Percentiles rank a stretch among this genome's conserved stretches.
phyloP scores from a whole-genome alignment of 108 stramenopile species.

The Skeletonema costatum region DNA sequence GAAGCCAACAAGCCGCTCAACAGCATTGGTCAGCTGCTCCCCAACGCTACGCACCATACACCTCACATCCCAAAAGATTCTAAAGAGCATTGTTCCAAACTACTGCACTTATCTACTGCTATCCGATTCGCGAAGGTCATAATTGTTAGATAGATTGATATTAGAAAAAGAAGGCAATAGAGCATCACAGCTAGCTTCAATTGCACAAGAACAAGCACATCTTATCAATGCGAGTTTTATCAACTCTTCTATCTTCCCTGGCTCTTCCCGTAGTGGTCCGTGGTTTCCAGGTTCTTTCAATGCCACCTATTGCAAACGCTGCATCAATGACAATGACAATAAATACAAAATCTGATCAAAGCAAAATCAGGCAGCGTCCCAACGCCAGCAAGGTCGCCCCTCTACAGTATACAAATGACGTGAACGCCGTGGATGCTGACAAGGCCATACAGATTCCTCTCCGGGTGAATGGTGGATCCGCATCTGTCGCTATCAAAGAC shows the following conservation, averaged over 20 bases:
- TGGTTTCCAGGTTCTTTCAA: constrained; percentile 21
- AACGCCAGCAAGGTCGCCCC: constrained; percentile 11
- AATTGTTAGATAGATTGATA: no score
- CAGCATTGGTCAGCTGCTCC: background rate
- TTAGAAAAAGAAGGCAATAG: background rate
- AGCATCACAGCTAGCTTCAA: background rate
- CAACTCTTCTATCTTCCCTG: constrained; percentile 19
- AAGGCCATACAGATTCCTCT: constrained; percentile 21
- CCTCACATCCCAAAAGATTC: background rate
- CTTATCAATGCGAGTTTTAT: constrained; percentile 19
- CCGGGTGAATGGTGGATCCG: constrained; percentile 17
- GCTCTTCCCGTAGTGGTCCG: constrained; percentile 18
- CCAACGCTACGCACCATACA: background rate
- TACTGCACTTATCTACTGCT: background rate
- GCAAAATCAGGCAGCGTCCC: constrained; percentile 22
- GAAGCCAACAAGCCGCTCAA: background rate
- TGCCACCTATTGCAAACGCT: constrained; percentile 17
- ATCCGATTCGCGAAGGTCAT: background rate
- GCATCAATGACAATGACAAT: constrained; percentile 26
- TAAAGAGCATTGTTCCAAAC: background rate
- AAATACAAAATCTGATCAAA: background rate
- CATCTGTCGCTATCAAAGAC: background rate
- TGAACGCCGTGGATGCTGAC: constrained; percentile 5
- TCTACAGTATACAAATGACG: constrained; percentile 28
- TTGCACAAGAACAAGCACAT: background rate